Conservation (phyloP, 805 yeast species). For the Saccharomyces eubayanus region DNA sequence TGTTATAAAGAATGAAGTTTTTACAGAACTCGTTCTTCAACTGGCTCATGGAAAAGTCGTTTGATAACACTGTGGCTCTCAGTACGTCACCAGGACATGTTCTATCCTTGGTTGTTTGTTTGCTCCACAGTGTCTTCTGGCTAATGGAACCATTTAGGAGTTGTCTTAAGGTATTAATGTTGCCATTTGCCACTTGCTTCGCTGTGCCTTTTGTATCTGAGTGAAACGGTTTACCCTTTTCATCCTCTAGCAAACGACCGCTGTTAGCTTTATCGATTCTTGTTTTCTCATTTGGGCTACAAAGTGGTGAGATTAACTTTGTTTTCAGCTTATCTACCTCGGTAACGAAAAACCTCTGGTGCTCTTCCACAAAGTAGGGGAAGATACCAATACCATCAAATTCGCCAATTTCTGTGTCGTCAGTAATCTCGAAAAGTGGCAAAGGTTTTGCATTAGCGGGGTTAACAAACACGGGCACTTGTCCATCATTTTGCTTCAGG, state of each 20-base stretch:
- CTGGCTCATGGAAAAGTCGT: conserved; percentile 5
- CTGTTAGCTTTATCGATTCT: not conserved
- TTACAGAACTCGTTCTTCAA: conserved; percentile 20
- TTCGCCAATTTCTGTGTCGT: conserved; percentile 7
- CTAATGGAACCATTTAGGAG: conserved; percentile 4
- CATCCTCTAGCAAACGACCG: not conserved
- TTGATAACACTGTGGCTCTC: conserved; percentile 14
- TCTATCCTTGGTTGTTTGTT: conserved; percentile 2
- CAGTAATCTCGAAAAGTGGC: conserved; percentile 6
- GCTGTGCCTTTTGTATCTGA: not conserved
- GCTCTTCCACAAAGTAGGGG: conserved; percentile 14
- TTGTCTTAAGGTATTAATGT: conserved; percentile 1
- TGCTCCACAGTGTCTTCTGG: conserved; percentile 12
- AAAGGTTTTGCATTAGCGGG: conserved; percentile 13
- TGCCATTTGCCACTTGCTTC: not conserved
- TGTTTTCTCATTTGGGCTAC: not conserved
- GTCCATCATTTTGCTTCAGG: not conserved
- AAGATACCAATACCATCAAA: conserved; percentile 20
- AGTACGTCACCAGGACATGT: conserved; percentile 22
- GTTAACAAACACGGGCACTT: conserved; percentile 6
- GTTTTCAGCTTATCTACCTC: not conserved
- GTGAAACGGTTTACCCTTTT: not conserved
- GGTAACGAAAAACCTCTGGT: conserved; percentile 6
- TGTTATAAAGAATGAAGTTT: conserved; percentile 13
- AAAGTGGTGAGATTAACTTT: conserved; percentile 1